These are phyloP conservation scores for Trypanosoma boissoni DNA, from an alignment of 208 protist genomes.

Conservation along the genomic window DNA sequence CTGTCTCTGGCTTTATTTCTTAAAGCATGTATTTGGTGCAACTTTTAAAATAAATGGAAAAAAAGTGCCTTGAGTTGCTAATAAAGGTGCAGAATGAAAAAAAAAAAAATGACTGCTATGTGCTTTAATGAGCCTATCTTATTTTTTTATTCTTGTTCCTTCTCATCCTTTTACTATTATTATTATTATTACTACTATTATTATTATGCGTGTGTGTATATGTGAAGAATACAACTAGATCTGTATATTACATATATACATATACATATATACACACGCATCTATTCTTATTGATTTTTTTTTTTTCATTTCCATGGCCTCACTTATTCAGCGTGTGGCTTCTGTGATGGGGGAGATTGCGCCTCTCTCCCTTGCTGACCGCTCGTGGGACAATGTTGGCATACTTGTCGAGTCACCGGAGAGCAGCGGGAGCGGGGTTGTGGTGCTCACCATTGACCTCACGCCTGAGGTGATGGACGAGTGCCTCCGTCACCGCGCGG, in stretches of 20 bases:
- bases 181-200: not conserved
- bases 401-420: conserved; percentile 86
- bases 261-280: conserved; percentile 3
- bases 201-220: not conserved
- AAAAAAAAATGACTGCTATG: too few species aligned
- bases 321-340: conserved; percentile 50
- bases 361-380: conserved; percentile 83
- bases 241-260: too few species aligned
- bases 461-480: conserved; percentile 89
- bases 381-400: conserved; percentile 94
- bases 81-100: too few species aligned
- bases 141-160: conserved; percentile 10
- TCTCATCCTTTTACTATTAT: not conserved
- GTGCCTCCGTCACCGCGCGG: conserved; percentile 52
- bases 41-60: too few species aligned
- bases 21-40: too few species aligned
- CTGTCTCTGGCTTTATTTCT: too few species aligned
- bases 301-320: conserved; percentile 10
- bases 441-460: conserved; percentile 91
- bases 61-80: too few species aligned
- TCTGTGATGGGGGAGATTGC: conserved; percentile 78
- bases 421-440: conserved; percentile 39
- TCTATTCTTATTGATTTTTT: not conserved
- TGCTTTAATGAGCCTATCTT: not conserved
- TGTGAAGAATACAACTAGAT: too few species aligned